Base-by-base conservation (phyloP, 2,329 filamentous ascomycete species). In the Aureobasidium musti region DNA sequence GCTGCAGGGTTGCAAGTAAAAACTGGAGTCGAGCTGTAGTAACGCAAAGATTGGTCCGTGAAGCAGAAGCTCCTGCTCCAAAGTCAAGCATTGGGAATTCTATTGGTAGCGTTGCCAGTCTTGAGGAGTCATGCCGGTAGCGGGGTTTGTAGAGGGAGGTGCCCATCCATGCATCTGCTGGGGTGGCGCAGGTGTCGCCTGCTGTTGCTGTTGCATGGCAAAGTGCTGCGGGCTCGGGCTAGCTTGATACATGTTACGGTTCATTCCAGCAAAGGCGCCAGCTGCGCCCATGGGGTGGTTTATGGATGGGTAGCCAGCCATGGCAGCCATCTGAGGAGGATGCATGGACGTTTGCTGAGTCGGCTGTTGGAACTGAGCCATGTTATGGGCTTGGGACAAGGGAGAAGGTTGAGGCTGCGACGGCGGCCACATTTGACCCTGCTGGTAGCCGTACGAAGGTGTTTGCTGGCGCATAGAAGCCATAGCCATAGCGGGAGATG, bases 401-500 rank as follows among this genome's bases (percentile, higher is more conserved):
- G 81, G 81, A 23, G 81, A 82, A 13, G 79, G 80, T 69, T 82
- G 81, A 19, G 81, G 78, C 65, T 80, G 79, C 23, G 77, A 79
- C 64, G 80, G 80, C 64, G 76, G 76, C 81, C 81, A 83, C 80
- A 83, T 82, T 66, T 81, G 80, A 21, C 76, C 78, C 35, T 77
- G 76, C 60, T 76, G 75, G 68, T 82, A 83, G 26, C 77, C 72
- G 68, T 82, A 82, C 0, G 78, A 77, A n/a, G 78, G 77, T 28
- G 78, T 79, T 68, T 82, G 81, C 43, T 76, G 73, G 66, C 78
- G 72, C 35, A 75, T 73, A 37, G 74, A 72, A 41, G 75, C 73
- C 26, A 73, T 74, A 75, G 82, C 79, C 66, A 73, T 75, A 71
- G 84, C 86, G 50, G 89, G 87, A 70, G 89, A 86, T 72, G 88